phyloP scores from a whole-genome alignment of 2,329 filamentous ascomycete species.

The Talaromyces sp. region DNA sequence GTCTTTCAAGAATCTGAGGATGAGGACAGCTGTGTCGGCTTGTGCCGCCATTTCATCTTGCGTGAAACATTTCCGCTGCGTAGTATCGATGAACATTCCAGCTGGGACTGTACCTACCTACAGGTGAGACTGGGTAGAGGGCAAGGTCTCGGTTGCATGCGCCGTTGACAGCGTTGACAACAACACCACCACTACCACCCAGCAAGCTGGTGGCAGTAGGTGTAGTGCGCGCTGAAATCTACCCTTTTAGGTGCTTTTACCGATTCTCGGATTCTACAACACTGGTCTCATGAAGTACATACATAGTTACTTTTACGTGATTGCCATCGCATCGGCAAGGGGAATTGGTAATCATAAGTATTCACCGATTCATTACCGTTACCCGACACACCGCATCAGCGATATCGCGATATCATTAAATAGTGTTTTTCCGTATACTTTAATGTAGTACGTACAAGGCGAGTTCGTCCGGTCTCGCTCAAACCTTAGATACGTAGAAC shows the following conservation, averaged over 20 bases:
- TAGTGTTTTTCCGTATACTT: background rate
- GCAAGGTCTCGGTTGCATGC: background rate
- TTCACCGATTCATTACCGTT: background rate
- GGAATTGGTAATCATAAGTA: background rate
- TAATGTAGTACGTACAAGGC: background rate
- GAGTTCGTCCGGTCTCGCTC: constrained; percentile 5
- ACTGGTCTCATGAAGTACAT: background rate
- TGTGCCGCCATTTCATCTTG: background rate
- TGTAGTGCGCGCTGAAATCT: background rate
- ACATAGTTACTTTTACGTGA: background rate
- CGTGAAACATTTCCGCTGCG: background rate
- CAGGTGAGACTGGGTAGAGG: background rate
- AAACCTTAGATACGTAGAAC: background rate
- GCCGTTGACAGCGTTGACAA: background rate
- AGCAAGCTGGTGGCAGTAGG: background rate
- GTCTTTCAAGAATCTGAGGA: background rate
- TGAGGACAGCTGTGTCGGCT: background rate
- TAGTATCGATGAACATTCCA: background rate
- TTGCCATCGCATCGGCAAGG: background rate
- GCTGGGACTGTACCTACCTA: background rate
- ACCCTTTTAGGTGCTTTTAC: too few species aligned
- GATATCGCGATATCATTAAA: background rate
- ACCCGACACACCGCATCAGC: background rate
- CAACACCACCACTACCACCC: background rate
- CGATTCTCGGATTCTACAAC: background rate